Evolutionary conservation across 345 rosid species (phyloP), one percentile per base, ranked within the genome.

Genomic region (Arabidopsis suecica): DNA sequence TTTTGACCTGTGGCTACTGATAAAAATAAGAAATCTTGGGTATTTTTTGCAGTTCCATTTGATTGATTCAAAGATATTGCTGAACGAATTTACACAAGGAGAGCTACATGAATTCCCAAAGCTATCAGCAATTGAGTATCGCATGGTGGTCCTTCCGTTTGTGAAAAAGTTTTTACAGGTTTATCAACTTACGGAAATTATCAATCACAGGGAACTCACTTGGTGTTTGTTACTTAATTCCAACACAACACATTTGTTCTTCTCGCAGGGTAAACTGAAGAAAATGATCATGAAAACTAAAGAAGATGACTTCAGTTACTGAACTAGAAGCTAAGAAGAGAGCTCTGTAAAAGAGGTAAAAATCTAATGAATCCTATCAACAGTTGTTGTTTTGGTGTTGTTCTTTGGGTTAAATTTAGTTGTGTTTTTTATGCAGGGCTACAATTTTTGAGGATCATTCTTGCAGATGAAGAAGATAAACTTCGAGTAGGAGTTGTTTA

Each of bases 101-200:
- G 9, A 18, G 28, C 64, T 59, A 36, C 4, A 59, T 1, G 44
- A 0, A 36, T 59, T 58, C 45, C 28, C 44, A 36, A 59, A 59
- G 45, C 45, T 59, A 59, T 59, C 44, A 2, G 45, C 2, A 59
- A 10, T 59, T 36, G 44, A 36, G 2, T 16, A 36, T 59, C 63
- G 63, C n/a, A 16, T 58, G 38, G 42, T 58, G 41, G 23, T 34
- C 25, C 7, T 36, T 58, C 44, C 14, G 8, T 59, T 59, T 0
- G 44, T 59, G 64, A 59, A 37, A 5, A 58, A 16, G n/a, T 36
- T 59, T 10, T 36, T 59, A 59, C 45, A 5, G n/a, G 64, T 18
- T 59, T 59, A 42, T 57, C 42, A 33, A 57, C 41, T 33, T 57
- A 3, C 8, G 22, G 23, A 13, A 13, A 13, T 6, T 32, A 14